Base-by-base conservation (phyloP, 805 yeast species). In the Saccharomycopsis schoenii region DNA sequence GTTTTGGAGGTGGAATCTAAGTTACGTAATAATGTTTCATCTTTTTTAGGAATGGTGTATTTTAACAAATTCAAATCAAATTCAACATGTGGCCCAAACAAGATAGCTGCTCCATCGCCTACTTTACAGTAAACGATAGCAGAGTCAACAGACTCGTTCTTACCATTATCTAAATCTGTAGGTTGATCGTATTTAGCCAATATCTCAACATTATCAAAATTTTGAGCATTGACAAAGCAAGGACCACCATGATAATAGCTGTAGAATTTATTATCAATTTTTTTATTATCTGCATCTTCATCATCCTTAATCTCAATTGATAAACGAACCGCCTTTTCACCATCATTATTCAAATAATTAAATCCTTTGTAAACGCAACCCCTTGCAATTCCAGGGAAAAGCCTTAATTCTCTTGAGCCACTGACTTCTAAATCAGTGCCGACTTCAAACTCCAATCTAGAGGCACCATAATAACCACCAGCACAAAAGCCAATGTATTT, bases 1-100 rank as follows among this genome's bases (percentile, higher is more conserved):
- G 72, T 68, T 1, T 68, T 69, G 59, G 86, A 84, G 40, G 77
- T 68, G 0, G 71, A 70, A 21, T 70, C 69, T 34, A 91, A 71
- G 0, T 68, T 70, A 2, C 74, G 67, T 1, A 82, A 71, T 1
- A 83, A 73, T 0, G 67, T 60, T 6, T 67, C 64, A 64, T 72
- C 56, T 63, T 74, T 61, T 61, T 70, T 68, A 11, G 69, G 65
- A 1, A 63, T 61, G 1, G 73, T 65, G 34, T 74, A 74, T 19
- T 72, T 72, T 63, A 80, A 73, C 64, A 84, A 67, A 15, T 80
- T 74, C 15, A 90, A 86, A 1, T 83, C 76, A 69, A 85, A 91
- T 72, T 94, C 99, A 0, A 97, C 96, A 72, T 94, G 99, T 0
- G 89, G 81, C 0, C 98, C 98, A 14, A 87, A 78, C 12, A 94